These are phyloP conservation scores for Botrytis deweyae DNA, from an alignment of 2,329 filamentous ascomycete species.

Conservation along the genomic window DNA sequence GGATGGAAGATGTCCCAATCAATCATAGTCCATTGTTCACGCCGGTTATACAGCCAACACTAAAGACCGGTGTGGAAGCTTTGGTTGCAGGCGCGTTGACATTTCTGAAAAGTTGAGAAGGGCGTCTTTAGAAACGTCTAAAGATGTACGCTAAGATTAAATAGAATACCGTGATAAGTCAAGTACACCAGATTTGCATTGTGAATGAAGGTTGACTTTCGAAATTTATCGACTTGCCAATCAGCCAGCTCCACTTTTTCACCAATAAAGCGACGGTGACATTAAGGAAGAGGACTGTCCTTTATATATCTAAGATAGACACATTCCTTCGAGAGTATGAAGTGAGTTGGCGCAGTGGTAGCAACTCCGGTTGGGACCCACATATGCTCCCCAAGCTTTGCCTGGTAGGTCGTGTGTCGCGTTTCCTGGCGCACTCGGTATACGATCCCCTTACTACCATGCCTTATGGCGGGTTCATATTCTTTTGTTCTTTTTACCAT, in stretches of 20 bases:
- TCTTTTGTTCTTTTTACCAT: too few relatives aligned
- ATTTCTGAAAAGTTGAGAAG: conserved; percentile 37
- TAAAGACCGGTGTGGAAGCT: conserved; percentile 53
- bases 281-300: background rate
- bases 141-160: background rate
- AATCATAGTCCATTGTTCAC: conserved; percentile 62
- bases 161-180: background rate
- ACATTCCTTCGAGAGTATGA: background rate
- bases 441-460: too few relatives aligned
- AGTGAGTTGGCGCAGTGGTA: background rate
- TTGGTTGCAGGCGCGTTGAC: conserved; percentile 52
- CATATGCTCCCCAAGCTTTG: background rate
- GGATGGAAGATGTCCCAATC: conserved; percentile 42
- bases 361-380: background rate
- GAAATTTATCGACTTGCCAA: background rate
- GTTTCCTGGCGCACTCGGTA: background rate
- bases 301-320: background rate
- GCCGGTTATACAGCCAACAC: conserved; percentile 57
- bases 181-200: background rate
- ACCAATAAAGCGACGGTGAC: background rate
- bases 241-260: background rate
- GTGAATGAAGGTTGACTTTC: background rate
- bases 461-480: too few relatives aligned
- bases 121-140: background rate
- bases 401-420: background rate